Base-by-base conservation (phyloP, 352 stramenopile genomes). In the Globisporangium okanoganense region DNA sequence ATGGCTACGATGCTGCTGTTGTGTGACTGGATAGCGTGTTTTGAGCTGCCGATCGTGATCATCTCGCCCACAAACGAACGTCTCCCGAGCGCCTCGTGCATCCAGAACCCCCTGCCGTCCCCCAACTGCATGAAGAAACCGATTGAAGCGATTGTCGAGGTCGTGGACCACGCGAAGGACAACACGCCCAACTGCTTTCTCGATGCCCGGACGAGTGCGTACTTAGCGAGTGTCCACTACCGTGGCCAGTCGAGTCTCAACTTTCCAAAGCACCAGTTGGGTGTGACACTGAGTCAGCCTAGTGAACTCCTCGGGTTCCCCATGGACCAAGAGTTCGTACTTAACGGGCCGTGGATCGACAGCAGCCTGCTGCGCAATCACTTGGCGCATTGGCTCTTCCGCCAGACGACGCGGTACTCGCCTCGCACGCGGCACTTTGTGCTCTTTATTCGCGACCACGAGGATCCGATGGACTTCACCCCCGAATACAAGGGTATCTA, bases 41-140 rank as follows among this genome's bases (percentile, higher is more conserved):
- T 58, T 48, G 33, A 29, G 18, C 20, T 58, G 13, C 51, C 51
- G 33, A 16, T 58, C 25, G 51, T 58, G 35, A 48, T 58, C 18
- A 13, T 58, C n/a, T 58, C 51, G 5, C 51, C 51, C 13, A 58
- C 51, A 8, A 48, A 14, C 33, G 20, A 13, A 20, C 51, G 35
- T 10, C 35, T 61, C 12, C 55, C 55, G 5, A 33, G 18, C 1
- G 22, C 35, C 29, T 18, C 38, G 1, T 61, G 55, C 14, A 5
- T 31, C 20, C 55, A 61, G 20, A 47, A 52, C 25, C 55, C 55
- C 18, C 14, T 41, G 18, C 55, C 55, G 8, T 24, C 55, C 6
- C 25, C 40, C 8, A 24, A 61, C 41, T 61, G 55, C 40, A 61
- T 61, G 55, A 61, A 61, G 13, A 27, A 47, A 12, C 55, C 55